A percentile compares a stretch with the other conserved stretches of the same genome.
These are phyloP conservation scores for Camellia japonica DNA, from an alignment of 148 eudicot species.

Conservation along the genomic window DNA sequence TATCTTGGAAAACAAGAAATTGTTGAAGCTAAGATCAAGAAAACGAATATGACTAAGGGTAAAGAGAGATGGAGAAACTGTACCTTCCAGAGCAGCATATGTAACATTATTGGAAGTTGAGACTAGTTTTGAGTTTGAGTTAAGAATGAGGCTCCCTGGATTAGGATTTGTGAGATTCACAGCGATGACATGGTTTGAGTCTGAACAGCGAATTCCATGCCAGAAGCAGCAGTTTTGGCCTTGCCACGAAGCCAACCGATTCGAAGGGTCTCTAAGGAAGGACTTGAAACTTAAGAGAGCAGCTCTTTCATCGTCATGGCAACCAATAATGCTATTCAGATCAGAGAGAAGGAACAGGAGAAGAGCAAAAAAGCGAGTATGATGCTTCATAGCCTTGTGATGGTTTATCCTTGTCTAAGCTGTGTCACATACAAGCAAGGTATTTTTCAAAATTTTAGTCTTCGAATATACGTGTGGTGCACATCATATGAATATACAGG, in stretches of 20 bases:
- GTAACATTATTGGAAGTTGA: not conserved
- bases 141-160: not conserved
- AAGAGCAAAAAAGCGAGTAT: not conserved
- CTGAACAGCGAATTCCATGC: not conserved
- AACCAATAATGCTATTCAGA: not conserved
- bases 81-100: not conserved
- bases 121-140: not conserved
- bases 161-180: not conserved
- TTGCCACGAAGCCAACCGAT: constrained; percentile 13
- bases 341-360: not conserved
- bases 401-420: not conserved
- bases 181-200: not conserved
- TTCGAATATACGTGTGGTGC: too few species aligned
- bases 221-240: constrained; percentile 7
- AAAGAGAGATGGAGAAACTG: not conserved
- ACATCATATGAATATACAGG: too few species aligned
- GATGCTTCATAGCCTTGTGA: not conserved
- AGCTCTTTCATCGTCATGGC: constrained; percentile 14
- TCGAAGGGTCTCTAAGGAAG: constrained; percentile 10
- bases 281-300: constrained; percentile 13
- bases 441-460: not conserved
- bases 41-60: not conserved
- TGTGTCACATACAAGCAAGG: not conserved
- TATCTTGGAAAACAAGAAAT: constrained; percentile 7
- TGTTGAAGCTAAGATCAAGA: constrained; percentile 16